These are phyloP conservation scores for Pleurotus pulmonarius DNA, from an alignment of 768 basidiomycete genomes.

Conservation along the genomic window DNA sequence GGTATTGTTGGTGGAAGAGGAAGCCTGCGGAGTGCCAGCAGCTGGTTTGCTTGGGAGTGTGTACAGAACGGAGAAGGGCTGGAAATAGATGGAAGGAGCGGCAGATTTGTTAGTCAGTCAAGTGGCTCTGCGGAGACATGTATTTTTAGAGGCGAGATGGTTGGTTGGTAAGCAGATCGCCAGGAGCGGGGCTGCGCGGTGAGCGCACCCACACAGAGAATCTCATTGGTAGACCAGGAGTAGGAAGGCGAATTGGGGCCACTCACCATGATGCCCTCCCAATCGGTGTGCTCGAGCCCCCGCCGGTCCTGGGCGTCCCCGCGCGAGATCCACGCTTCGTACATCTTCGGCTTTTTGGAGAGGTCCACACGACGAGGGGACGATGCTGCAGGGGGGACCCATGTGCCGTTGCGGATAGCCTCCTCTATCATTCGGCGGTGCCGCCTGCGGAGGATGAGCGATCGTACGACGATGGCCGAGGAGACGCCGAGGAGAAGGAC, in stretches of 20 bases:
- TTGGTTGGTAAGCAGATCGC: neutral
- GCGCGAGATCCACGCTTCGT: conserved; percentile 36
- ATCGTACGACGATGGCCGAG: conserved; percentile 62
- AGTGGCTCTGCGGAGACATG: neutral
- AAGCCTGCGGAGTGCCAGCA: neutral
- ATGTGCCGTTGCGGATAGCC: conserved; percentile 63
- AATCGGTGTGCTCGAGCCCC: conserved; percentile 12
- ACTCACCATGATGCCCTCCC: conserved; percentile 25
- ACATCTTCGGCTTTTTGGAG: conserved; percentile 44
- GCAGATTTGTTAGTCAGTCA: conserved; percentile 12
- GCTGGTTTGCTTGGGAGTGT: neutral
- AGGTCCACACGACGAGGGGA: conserved; percentile 30
- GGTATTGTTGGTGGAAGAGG: neutral
- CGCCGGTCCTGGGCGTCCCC: conserved; percentile 6
- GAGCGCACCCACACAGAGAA: too few species aligned
- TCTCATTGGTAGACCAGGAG: neutral
- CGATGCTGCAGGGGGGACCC: conserved; percentile 35
- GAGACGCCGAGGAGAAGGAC: conserved; percentile 67
- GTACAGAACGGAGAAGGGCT: conserved; percentile 20
- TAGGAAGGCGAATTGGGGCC: neutral
- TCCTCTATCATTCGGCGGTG: conserved; percentile 57
- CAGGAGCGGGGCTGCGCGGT: too few species aligned
- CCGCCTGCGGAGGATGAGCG: conserved; percentile 59
- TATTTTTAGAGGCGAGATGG: neutral
- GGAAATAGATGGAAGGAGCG: neutral